Percentiles rank a stretch among this genome's conserved stretches.
These are phyloP conservation scores for Hyphopichia khmerensis DNA, from an alignment of 1,139 yeast species.

Conservation along the genomic window DNA sequence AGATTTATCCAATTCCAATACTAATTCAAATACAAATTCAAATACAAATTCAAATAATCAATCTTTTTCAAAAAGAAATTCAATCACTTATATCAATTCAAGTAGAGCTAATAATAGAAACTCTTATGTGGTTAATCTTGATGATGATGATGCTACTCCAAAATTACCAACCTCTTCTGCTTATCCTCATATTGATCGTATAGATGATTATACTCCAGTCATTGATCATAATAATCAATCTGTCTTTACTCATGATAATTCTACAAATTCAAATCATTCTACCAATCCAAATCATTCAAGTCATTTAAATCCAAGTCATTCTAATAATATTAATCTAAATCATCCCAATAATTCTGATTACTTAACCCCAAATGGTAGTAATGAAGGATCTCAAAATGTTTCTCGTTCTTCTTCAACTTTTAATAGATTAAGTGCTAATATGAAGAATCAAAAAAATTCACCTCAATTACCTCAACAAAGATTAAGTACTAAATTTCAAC, in stretches of 20 bases:
- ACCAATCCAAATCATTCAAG: too few species aligned
- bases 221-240: constrained; percentile 10
- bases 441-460: background rate
- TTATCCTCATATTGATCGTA: constrained; percentile 9
- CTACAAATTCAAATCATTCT: background rate
- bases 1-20: constrained; percentile 5
- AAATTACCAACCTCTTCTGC: constrained; percentile 12
- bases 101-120: background rate
- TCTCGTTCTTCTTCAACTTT: background rate
- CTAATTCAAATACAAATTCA: background rate
- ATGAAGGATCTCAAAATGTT: background rate
- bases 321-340: too few species aligned
- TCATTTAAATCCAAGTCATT: too few species aligned
- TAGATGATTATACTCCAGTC: constrained; percentile 33
- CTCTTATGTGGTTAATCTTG: background rate
- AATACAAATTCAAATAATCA: constrained; percentile 2
- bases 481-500: constrained; percentile 36
- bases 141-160: constrained; percentile 34
- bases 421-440: background rate
- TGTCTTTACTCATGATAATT: background rate
- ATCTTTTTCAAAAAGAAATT: background rate
- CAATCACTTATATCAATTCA: background rate
- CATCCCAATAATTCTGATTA: background rate
- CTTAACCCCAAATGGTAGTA: background rate
- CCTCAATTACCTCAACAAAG: constrained; percentile 34